Percentiles rank a stretch among this genome's conserved stretches.
phyloP scores from a whole-genome alignment of 768 basidiomycete genomes.

The Russula virescens region DNA sequence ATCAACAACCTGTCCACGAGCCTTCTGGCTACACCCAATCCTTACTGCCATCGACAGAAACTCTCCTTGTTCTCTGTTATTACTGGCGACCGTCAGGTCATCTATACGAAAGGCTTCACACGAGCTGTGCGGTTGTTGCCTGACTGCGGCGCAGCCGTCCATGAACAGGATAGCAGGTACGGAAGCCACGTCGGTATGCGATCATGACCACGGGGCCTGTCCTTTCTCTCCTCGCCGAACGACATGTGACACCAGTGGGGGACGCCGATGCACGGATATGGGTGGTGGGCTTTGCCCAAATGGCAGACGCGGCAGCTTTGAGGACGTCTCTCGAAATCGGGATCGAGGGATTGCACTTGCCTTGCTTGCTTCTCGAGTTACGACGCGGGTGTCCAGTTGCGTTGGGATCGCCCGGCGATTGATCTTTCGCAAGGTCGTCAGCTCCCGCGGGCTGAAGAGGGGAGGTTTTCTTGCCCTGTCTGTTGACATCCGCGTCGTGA shows the following conservation, averaged over 20 bases:
- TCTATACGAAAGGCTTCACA: neutral
- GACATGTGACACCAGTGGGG: neutral
- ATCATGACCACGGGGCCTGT: neutral
- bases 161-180: conserved; percentile 8
- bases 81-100: neutral
- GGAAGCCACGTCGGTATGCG: neutral
- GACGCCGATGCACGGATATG: neutral
- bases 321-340: neutral
- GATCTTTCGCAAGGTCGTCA: too few relatives aligned
- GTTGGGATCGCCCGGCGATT: too few relatives aligned
- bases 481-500: neutral
- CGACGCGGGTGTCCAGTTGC: neutral
- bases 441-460: too few relatives aligned
- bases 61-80: neutral
- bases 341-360: too few relatives aligned
- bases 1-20: too few relatives aligned
- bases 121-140: neutral
- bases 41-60: neutral
- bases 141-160: conserved; percentile 6
- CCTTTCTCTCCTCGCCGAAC: neutral
- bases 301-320: neutral
- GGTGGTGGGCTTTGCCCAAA: neutral
- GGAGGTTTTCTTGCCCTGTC: neutral
- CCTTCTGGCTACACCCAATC: too few relatives aligned
- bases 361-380: neutral